These are phyloP conservation scores for Silene coronaria DNA, from an alignment of 179 eudicot genomes.

Conservation along the genomic window DNA sequence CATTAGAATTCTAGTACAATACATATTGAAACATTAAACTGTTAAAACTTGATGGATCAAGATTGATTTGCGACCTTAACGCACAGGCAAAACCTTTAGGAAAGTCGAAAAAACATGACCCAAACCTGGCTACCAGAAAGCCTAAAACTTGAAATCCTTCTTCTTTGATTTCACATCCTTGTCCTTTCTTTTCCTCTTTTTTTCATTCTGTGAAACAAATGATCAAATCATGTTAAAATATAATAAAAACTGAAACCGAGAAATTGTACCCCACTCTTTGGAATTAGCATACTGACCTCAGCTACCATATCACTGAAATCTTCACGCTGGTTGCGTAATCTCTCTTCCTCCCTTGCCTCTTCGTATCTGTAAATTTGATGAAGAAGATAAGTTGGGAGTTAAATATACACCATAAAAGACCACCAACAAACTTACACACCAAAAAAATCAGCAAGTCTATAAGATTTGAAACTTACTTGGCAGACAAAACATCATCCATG, in stretches of 20 bases:
- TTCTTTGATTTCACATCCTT: conserved; percentile 36
- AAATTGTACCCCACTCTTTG: neutral
- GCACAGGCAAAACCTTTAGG: neutral
- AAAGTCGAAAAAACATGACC: neutral
- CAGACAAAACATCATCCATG: conserved; percentile 73
- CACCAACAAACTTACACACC: neutral
- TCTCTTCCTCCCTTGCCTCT: conserved; percentile 93
- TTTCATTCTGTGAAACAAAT: conserved; percentile 27
- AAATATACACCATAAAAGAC: neutral
- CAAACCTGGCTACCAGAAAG: neutral
- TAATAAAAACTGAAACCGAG: neutral
- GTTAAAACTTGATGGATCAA: neutral
- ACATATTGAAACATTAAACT: neutral
- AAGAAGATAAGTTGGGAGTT: neutral
- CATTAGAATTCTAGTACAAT: conserved; percentile 1
- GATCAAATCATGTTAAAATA: neutral
- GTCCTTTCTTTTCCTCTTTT: conserved; percentile 33
- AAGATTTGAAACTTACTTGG: conserved; percentile 44
- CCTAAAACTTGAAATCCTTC: conserved; percentile 36
- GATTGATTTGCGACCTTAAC: neutral
- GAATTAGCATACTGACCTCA: conserved; percentile 40
- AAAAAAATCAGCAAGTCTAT: neutral
- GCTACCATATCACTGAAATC: conserved; percentile 95
- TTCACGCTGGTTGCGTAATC: conserved; percentile 66
- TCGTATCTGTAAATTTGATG: conserved; percentile 45